Evolutionary conservation across 2,329 filamentous ascomycete species (phyloP).

Genomic region (Fusarium robinianum): DNA sequence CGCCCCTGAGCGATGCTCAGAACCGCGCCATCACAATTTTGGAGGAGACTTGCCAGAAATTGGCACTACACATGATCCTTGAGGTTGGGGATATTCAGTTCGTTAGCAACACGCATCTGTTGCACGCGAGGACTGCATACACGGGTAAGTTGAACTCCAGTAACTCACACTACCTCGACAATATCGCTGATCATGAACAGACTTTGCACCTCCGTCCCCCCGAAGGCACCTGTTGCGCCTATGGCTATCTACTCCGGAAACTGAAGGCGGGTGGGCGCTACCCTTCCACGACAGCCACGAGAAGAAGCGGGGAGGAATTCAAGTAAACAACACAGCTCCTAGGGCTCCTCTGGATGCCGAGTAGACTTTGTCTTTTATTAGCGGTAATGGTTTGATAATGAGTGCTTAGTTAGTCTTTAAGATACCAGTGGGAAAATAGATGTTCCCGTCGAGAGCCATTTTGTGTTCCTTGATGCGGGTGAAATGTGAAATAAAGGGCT

Average conservation of each 20-base stretch:
- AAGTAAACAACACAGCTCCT: constrained; percentile 80
- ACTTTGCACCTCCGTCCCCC: constrained; percentile 66
- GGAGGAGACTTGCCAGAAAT: constrained; percentile 73
- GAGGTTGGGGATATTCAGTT: constrained; percentile 91
- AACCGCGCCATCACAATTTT: constrained; percentile 62
- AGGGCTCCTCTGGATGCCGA: constrained; percentile 78
- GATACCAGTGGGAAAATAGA: constrained; percentile 4
- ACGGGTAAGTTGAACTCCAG: constrained; percentile 42
- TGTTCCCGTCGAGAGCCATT: no score
- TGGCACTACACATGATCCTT: constrained; percentile 82
- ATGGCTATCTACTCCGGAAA: constrained; percentile 82
- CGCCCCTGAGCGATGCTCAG: constrained; percentile 71
- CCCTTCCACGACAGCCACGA: constrained; percentile 80
- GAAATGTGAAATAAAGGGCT: no score
- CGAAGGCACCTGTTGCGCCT: constrained; percentile 79
- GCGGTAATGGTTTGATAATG: constrained; percentile 18
- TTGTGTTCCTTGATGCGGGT: no score
- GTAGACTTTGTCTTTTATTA: constrained; percentile 46
- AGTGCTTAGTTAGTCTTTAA: constrained; percentile 6
- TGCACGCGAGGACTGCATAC: constrained; percentile 83
- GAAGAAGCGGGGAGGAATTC: constrained; percentile 87
- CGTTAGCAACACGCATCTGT: constrained; percentile 75
- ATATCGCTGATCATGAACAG: constrained; percentile 33
- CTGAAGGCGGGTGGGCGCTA: constrained; percentile 82
- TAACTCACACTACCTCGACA: not conserved